Percentiles rank a stretch among this genome's conserved stretches.
These are phyloP conservation scores for Fraxinus dipetala DNA, from an alignment of 305 asterid genomes.

Conservation along the genomic window DNA sequence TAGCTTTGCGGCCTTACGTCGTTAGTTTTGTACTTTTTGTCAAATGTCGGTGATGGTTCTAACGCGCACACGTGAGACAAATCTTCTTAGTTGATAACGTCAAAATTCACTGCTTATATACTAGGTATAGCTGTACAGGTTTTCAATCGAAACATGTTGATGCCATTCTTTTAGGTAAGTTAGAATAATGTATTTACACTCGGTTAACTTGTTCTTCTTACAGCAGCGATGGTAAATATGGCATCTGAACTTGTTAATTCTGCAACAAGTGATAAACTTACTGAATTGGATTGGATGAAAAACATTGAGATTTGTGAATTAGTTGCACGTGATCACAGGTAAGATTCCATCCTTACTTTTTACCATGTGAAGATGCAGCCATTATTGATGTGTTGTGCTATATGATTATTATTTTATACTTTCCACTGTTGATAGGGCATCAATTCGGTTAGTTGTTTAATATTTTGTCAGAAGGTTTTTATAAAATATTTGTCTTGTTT, in stretches of 20 bases:
- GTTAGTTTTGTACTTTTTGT: not conserved
- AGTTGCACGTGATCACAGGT: slow-evolving; percentile 82
- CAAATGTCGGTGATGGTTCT: not conserved
- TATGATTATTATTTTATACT: not conserved
- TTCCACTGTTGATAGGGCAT: slow-evolving; percentile 3
- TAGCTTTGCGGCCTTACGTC: slow-evolving; percentile 4
- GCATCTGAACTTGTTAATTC: slow-evolving; percentile 81
- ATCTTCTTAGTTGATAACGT: not conserved
- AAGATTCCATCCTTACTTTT: slow-evolving; percentile 9
- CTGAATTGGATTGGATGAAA: slow-evolving; percentile 87
- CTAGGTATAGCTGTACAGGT: not conserved
- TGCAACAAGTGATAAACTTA: slow-evolving; percentile 81
- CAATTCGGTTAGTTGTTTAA: not conserved
- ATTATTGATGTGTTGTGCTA: not conserved
- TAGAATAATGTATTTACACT: not conserved
- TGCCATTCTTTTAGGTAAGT: slow-evolving; percentile 2
- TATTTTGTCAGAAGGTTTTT: not conserved
- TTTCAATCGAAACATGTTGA: not conserved
- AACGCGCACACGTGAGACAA: not conserved
- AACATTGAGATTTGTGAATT: slow-evolving; percentile 86
- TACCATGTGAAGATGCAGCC: not conserved
- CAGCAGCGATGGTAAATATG: slow-evolving; percentile 50
- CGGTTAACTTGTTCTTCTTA: slow-evolving; percentile 23
- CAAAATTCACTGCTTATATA: not conserved
- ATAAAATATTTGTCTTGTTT: not conserved